phyloP scores from a whole-genome alignment of 768 basidiomycete species.

The Pleurotus tuber-regium region DNA sequence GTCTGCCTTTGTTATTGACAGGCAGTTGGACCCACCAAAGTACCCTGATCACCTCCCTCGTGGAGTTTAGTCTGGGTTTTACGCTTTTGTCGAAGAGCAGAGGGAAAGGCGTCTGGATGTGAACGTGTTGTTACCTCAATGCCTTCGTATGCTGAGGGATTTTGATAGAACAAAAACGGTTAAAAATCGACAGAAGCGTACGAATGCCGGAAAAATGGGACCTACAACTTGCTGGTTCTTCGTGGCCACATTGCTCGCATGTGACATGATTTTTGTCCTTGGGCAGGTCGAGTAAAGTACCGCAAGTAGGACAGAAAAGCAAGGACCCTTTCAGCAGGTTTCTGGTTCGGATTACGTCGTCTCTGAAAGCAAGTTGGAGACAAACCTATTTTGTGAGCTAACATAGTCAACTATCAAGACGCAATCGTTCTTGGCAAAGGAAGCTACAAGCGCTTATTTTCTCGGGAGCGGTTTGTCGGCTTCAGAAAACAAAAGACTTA shows the following conservation, averaged over 20 bases:
- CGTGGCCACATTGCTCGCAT: constrained; percentile 87
- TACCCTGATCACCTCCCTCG: constrained; percentile 66
- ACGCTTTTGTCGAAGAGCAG: constrained; percentile 78
- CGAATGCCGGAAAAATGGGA: constrained; percentile 17
- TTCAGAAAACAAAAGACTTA: constrained; percentile 3
- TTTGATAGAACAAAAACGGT: neutral
- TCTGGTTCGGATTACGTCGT: constrained; percentile 21
- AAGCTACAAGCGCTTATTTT: neutral
- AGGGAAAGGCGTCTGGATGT: constrained; percentile 93
- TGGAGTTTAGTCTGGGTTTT: constrained; percentile 87
- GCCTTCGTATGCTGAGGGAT: constrained; percentile 79
- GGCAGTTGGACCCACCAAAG: constrained; percentile 31
- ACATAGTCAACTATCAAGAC: constrained; percentile 3
- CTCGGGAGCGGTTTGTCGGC: neutral
- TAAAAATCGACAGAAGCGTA: neutral
- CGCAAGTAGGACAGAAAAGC: constrained; percentile 92
- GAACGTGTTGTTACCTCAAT: constrained; percentile 87
- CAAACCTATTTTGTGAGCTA: constrained; percentile 49
- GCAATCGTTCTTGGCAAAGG: constrained; percentile 6
- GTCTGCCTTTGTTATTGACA: neutral
- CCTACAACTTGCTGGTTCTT: constrained; percentile 88
- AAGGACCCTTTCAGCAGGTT: too few species aligned
- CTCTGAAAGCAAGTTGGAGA: constrained; percentile 1
- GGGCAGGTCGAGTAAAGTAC: constrained; percentile 84
- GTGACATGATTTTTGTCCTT: constrained; percentile 66